phyloP scores from a whole-genome alignment of 352 stramenopile genomes.

The Blastocystis sp. region DNA sequence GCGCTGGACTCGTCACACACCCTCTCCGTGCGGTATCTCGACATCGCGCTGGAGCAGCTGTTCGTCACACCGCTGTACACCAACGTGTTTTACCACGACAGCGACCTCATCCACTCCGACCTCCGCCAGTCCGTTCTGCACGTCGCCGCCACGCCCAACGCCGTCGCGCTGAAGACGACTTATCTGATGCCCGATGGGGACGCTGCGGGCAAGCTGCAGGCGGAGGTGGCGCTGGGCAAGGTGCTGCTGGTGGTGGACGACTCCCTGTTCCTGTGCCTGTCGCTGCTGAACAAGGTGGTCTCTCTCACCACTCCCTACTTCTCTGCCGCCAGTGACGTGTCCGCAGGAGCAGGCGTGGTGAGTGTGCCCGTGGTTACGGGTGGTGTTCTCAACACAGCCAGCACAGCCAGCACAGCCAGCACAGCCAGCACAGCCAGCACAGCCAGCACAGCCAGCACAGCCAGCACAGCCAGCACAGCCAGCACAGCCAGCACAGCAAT shows the following conservation, averaged over 20 bases:
- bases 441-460: neutral
- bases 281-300: neutral
- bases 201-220: neutral
- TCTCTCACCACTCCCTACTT: neutral
- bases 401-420: neutral
- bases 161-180: constrained; percentile 9
- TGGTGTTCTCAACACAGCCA: neutral
- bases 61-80: neutral
- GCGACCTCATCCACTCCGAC: neutral
- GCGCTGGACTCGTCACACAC: constrained; percentile 11
- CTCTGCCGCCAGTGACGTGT: no score
- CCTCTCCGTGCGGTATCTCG: constrained; percentile 4
- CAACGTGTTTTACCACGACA: constrained; percentile 6
- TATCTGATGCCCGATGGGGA: constrained; percentile 6
- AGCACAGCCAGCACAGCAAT: neutral
- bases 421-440: no score
- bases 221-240: neutral
- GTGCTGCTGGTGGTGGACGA: neutral
- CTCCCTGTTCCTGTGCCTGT: neutral
- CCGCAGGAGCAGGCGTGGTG: no score
- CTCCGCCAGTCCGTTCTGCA: neutral
- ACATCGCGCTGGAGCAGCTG: neutral
- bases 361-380: neutral
- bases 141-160: neutral
- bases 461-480: no score